Evolutionary conservation across 2,329 filamentous ascomycete species (phyloP).

Genomic region (Davidsoniella eucalypti): DNA sequence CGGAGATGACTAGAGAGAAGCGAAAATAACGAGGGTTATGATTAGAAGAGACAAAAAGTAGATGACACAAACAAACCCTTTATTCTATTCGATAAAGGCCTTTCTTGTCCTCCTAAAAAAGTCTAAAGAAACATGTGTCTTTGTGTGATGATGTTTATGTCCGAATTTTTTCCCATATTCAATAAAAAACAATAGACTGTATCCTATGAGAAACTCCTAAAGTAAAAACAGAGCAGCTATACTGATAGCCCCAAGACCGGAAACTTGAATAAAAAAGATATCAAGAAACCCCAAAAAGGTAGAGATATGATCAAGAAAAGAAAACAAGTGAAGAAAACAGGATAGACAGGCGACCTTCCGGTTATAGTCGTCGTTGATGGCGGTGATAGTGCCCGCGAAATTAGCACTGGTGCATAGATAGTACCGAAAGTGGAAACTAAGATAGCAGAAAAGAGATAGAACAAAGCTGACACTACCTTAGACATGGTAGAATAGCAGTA

Average conservation of each 20-base stretch:
- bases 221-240: background rate
- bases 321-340: background rate
- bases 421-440: no score
- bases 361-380: no score
- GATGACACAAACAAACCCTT: background rate
- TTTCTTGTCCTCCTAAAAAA: background rate
- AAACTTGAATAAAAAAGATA: background rate
- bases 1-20: no score
- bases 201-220: background rate
- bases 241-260: background rate
- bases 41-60: background rate
- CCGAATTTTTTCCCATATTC: conserved; percentile 1
- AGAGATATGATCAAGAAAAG: conserved; percentile 10
- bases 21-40: no score
- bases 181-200: background rate
- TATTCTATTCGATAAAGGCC: background rate
- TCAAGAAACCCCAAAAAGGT: background rate
- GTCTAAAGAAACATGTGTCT: conserved; percentile 1
- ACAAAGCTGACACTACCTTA: no score
- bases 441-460: no score
- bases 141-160: conserved; percentile 2
- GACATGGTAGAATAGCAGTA: no score
- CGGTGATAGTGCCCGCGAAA: no score
- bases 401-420: no score
- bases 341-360: no score